A percentile compares a stretch with the other conserved stretches of the same genome.
Evolutionary conservation across 1,284 basidiomycete genomes (phyloP).

Genomic region (Hortiboletus rubellus): DNA sequence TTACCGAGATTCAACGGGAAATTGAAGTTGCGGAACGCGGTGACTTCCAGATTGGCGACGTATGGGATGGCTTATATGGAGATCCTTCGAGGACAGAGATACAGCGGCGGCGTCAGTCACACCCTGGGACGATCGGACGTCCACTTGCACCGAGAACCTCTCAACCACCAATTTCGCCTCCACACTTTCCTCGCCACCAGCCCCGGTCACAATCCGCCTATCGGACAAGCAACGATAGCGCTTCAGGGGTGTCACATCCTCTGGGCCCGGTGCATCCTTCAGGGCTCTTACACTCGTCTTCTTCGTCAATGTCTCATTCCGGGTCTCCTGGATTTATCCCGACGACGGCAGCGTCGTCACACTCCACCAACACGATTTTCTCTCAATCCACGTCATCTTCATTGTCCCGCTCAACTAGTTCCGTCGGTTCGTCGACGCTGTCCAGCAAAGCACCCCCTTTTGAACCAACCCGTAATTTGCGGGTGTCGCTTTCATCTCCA

Average conservation of each 20-base stretch:
- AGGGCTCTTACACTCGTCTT: constrained; percentile 14
- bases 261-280: constrained; percentile 16
- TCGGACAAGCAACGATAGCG: constrained; percentile 19
- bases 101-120: constrained; percentile 28
- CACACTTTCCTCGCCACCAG: constrained; percentile 29
- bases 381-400: constrained; percentile 25
- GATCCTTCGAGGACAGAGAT: constrained; percentile 18
- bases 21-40: constrained; percentile 44
- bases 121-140: constrained; percentile 33
- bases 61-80: constrained; percentile 18
- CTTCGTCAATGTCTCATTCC: constrained; percentile 22
- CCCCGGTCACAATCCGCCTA: constrained; percentile 28
- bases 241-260: constrained; percentile 13
- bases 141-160: constrained; percentile 15
- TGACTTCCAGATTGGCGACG: constrained; percentile 12
- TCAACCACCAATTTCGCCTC: constrained; percentile 26
- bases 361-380: constrained; percentile 21
- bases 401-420: constrained; percentile 30
- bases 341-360: constrained; percentile 14
- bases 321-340: constrained; percentile 17
- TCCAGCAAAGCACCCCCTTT: constrained; percentile 54
- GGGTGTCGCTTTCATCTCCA: constrained; percentile 25
- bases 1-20: constrained; percentile 49
- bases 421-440: constrained; percentile 41
- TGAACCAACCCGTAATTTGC: constrained; percentile 42